Percentiles rank a stretch among this genome's conserved stretches.
Evolutionary conservation across 768 basidiomycete species (phyloP).

Genomic region (Boletus reticuloceps): DNA sequence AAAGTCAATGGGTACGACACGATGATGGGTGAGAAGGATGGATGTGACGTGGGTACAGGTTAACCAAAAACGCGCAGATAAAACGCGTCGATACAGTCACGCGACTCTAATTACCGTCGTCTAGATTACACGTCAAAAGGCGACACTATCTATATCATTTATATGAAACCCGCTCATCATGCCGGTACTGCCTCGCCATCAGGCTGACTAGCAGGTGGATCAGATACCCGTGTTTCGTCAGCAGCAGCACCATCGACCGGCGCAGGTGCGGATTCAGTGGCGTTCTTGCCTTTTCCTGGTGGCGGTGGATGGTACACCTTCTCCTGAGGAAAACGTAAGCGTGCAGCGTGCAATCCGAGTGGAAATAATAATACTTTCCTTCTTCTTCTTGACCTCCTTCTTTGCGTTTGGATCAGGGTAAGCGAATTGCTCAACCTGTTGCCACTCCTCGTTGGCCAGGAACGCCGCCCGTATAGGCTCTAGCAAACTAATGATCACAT

Average conservation of each 20-base stretch:
- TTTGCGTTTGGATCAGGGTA: constrained; percentile 79
- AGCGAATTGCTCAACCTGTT: constrained; percentile 68
- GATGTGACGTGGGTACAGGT: background rate
- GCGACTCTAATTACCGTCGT: background rate
- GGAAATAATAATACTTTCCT: constrained; percentile 37
- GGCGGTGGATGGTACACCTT: constrained; percentile 85
- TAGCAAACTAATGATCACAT: constrained; percentile 70
- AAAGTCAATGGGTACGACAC: background rate
- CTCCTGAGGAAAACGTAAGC: constrained; percentile 40
- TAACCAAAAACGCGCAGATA: background rate
- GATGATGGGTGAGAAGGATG: background rate
- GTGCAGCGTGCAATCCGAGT: background rate
- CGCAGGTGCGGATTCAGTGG: background rate
- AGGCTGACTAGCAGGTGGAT: background rate
- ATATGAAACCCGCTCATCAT: background rate
- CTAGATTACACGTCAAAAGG: background rate
- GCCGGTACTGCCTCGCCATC: constrained; percentile 8
- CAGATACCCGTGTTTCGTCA: background rate
- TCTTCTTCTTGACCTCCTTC: constrained; percentile 55
- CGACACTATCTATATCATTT: background rate
- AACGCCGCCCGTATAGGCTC: constrained; percentile 81
- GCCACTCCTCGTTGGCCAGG: constrained; percentile 76
- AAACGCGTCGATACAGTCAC: background rate
- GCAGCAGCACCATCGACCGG: constrained; percentile 6
- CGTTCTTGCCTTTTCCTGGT: constrained; percentile 70